phyloP scores from a whole-genome alignment of 2,329 filamentous ascomycete species.

The Apiospora hydei region DNA sequence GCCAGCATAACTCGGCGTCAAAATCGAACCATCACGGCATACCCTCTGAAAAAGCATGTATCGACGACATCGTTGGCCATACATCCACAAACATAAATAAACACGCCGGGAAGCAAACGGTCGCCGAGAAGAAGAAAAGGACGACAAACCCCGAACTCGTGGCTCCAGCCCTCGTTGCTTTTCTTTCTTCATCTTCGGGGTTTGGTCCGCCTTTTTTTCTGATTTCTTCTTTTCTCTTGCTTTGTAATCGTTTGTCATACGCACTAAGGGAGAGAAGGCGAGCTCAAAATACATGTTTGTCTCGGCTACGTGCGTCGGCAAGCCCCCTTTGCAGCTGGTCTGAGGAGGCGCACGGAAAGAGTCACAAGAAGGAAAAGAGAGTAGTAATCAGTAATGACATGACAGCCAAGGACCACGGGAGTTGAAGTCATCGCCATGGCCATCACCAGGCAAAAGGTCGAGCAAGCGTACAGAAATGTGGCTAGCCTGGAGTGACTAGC shows the following conservation, averaged over 20 bases:
- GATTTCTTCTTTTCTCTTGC: neutral
- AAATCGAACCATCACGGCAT: neutral
- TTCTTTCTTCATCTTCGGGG: neutral
- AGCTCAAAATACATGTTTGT: neutral
- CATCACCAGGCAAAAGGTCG: neutral
- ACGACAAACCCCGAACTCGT: neutral
- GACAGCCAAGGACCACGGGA: neutral
- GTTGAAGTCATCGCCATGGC: neutral
- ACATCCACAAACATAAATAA: neutral
- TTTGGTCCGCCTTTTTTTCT: neutral
- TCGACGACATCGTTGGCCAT: neutral
- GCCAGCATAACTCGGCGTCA: neutral
- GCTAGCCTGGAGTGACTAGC: neutral
- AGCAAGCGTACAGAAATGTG: neutral
- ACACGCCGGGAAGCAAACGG: conserved; percentile 3
- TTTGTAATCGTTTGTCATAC: neutral
- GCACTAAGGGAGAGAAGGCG: neutral
- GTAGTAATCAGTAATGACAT: neutral
- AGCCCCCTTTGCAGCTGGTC: neutral
- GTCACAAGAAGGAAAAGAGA: neutral
- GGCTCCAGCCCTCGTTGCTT: neutral
- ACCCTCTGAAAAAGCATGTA: neutral
- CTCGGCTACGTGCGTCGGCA: neutral
- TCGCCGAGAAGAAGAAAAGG: neutral
- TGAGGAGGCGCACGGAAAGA: neutral